These are phyloP conservation scores for Coemansia sp. DNA, from an alignment of 192 early-diverging fungal genomes.

Conservation along the genomic window DNA sequence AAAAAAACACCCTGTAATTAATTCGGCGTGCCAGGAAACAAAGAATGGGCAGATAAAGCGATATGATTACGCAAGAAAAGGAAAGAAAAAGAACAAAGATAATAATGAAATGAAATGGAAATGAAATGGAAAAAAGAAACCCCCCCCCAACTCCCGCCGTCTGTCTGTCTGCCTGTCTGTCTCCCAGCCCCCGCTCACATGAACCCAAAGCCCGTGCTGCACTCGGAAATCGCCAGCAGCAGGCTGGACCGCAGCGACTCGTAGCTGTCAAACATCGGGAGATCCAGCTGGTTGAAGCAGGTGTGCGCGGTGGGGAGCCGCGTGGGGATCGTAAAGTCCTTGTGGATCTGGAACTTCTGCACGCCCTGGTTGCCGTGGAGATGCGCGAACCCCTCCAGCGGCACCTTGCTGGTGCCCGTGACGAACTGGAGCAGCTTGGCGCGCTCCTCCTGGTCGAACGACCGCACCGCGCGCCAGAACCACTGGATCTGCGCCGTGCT, in stretches of 20 bases:
- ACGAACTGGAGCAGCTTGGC: conserved; percentile 98
- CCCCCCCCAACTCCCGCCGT: no score
- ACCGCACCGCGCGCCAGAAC: conserved; percentile 98
- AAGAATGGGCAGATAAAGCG: not conserved
- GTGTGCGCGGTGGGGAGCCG: conserved; percentile 97
- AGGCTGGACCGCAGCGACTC: conserved; percentile 81
- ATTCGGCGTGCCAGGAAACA: not conserved
- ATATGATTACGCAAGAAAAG: not conserved
- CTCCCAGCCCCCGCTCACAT: conserved; percentile 49
- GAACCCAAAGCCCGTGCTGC: conserved; percentile 90
- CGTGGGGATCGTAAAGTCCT: conserved; percentile 81
- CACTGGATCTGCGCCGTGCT: conserved; percentile 91
- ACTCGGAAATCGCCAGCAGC: conserved; percentile 87
- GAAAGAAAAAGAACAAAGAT: not conserved
- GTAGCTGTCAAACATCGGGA: conserved; percentile 91
- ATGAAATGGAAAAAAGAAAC: no score
- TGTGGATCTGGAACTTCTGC: conserved; percentile 99
- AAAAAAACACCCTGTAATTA: no score
- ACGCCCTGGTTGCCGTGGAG: conserved; percentile 92
- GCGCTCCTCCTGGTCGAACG: conserved; percentile 95
- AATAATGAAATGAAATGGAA: not conserved
- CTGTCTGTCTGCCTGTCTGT: no score
- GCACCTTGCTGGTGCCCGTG: conserved; percentile 97
- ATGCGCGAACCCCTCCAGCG: conserved; percentile 90
- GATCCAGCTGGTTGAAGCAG: conserved; percentile 98